Evolutionary conservation across 352 stramenopile genomes (phyloP).

Genomic region (Pythium monospermum): DNA sequence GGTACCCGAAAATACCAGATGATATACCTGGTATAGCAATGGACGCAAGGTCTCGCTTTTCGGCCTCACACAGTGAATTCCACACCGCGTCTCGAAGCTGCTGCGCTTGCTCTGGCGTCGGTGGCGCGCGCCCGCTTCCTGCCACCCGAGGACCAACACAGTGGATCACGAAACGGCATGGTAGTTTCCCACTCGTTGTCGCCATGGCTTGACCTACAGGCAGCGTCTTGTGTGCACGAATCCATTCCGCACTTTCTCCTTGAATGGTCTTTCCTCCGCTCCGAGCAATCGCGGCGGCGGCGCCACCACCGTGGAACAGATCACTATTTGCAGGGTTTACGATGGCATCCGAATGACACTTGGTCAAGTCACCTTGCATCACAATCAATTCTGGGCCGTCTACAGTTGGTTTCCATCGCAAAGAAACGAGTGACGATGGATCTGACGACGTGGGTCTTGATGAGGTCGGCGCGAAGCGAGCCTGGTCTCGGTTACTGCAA

Average conservation of each 20-base stretch:
- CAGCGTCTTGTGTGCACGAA: slow-evolving; percentile 20
- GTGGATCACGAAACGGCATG: slow-evolving; percentile 41
- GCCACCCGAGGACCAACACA: slow-evolving; percentile 31
- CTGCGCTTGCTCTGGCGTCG: slow-evolving; percentile 22
- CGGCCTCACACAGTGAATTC: slow-evolving; percentile 29
- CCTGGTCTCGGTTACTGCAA: too few species aligned
- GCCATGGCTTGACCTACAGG: slow-evolving; percentile 30
- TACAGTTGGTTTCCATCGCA: neutral
- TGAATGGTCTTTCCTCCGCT: slow-evolving; percentile 29
- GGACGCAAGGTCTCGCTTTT: slow-evolving; percentile 24
- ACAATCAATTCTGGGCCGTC: slow-evolving; percentile 20
- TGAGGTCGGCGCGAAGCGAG: too few species aligned
- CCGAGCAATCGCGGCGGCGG: slow-evolving; percentile 28
- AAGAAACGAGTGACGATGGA: neutral
- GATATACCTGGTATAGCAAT: slow-evolving; percentile 43
- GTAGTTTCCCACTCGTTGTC: slow-evolving; percentile 27
- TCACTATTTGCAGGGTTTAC: slow-evolving; percentile 37
- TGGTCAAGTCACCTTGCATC: slow-evolving; percentile 36
- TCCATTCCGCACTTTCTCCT: slow-evolving; percentile 27
- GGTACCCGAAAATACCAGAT: slow-evolving; percentile 44
- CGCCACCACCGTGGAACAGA: slow-evolving; percentile 31
- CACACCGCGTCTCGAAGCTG: slow-evolving; percentile 33
- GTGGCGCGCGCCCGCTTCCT: neutral
- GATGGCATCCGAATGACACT: slow-evolving; percentile 31
- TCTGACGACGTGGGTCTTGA: neutral